These are phyloP conservation scores for Vachellia pachyceras DNA, from an alignment of 306 rosid genomes.

Conservation along the genomic window DNA sequence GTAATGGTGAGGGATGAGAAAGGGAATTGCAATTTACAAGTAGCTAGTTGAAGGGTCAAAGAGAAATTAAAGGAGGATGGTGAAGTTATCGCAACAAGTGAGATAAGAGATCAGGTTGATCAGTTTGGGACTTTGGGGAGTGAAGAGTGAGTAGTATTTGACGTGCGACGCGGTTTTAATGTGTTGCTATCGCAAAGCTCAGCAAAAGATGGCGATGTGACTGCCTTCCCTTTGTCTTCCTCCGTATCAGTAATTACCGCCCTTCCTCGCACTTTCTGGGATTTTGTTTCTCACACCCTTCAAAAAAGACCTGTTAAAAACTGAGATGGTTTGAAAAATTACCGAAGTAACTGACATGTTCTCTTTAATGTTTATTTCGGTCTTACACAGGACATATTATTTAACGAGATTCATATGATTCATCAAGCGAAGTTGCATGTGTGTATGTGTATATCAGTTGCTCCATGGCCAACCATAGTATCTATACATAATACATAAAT, in stretches of 20 bases:
- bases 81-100: constrained; percentile 14
- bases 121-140: neutral
- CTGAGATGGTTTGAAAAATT: neutral
- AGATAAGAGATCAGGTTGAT: neutral
- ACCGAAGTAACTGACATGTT: neutral
- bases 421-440: neutral
- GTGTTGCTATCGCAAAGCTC: constrained; percentile 15
- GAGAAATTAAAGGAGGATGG: constrained; percentile 10
- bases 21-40: neutral
- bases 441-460: neutral
- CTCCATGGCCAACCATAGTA: neutral
- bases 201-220: constrained; percentile 38
- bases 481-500: too few species aligned
- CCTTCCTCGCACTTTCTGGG: neutral
- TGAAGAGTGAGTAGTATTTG: neutral
- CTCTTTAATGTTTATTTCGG: too few species aligned
- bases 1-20: neutral
- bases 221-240: constrained; percentile 4
- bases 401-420: neutral
- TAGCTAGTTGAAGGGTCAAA: constrained; percentile 1
- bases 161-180: constrained; percentile 61
- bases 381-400: too few species aligned
- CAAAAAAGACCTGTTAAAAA: neutral
- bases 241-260: neutral
- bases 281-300: neutral